phyloP scores from a whole-genome alignment of 352 stramenopile genomes.

The Phytopythium oedochilum region DNA sequence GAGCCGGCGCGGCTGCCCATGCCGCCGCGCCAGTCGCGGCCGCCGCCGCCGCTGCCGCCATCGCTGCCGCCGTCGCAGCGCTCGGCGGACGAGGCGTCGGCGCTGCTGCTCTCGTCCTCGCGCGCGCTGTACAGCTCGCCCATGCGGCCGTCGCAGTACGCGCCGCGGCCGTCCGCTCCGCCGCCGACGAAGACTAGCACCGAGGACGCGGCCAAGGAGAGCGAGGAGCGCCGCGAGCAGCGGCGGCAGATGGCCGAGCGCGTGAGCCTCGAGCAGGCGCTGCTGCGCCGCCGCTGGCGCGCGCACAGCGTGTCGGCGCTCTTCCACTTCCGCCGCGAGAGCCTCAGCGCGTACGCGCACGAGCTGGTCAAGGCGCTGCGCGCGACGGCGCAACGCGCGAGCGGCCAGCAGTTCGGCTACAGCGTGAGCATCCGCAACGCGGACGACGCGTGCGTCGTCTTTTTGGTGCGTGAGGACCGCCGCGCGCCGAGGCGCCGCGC shows the following conservation, averaged over 20 bases:
- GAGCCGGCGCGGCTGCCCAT: constrained; percentile 3
- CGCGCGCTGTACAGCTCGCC: constrained; percentile 27
- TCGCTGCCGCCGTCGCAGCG: not conserved
- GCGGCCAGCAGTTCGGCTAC: constrained; percentile 54
- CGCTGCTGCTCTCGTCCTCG: constrained; percentile 15
- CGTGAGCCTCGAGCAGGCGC: constrained; percentile 46
- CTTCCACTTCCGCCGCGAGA: constrained; percentile 43
- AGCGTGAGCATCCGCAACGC: constrained; percentile 57
- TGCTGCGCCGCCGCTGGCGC: constrained; percentile 46
- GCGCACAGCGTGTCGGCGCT: constrained; percentile 62
- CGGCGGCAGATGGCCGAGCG: constrained; percentile 16
- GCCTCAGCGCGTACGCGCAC: constrained; percentile 51
- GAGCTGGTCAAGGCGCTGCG: constrained; percentile 64
- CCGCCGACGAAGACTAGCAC: not conserved
- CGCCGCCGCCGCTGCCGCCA: not conserved
- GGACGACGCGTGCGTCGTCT: constrained; percentile 31
- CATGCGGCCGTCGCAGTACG: constrained; percentile 34
- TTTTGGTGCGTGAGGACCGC: constrained; percentile 52
- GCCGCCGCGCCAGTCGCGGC: constrained; percentile 1
- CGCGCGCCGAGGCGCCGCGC: constrained; percentile 8
- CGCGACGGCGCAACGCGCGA: constrained; percentile 34
- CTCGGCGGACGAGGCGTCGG: not conserved
- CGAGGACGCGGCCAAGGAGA: not conserved
- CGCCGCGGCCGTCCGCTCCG: constrained; percentile 7
- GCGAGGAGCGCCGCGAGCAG: constrained; percentile 7